Conservation (phyloP, 441 rosid species). For the Arabidopsis lyrata region DNA sequence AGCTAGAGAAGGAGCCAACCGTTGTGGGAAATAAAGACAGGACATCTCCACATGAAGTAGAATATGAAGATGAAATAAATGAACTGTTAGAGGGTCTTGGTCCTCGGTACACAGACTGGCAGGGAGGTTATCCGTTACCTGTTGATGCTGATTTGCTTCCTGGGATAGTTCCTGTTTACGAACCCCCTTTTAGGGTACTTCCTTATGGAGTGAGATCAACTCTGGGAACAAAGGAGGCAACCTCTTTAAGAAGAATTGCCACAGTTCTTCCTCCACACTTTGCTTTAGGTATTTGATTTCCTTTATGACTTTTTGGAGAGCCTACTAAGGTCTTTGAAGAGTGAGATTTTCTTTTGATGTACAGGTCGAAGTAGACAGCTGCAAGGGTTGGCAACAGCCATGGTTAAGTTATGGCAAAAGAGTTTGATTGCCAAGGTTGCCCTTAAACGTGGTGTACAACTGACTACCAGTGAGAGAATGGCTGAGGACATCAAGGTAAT, state of each 20-base stretch:
- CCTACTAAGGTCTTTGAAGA: slow-evolving; percentile 30
- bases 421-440: slow-evolving; percentile 88
- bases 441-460: slow-evolving; percentile 89
- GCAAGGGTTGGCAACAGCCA: slow-evolving; percentile 87
- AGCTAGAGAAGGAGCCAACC: slow-evolving; percentile 41
- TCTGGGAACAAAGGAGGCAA: slow-evolving; percentile 68
- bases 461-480: slow-evolving; percentile 98
- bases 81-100: slow-evolving; percentile 80
- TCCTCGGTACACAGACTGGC: slow-evolving; percentile 88
- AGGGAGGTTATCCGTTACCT: slow-evolving; percentile 81
- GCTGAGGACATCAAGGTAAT: slow-evolving; percentile 94
- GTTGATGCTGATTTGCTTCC: slow-evolving; percentile 97
- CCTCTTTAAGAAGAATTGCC: slow-evolving; percentile 80
- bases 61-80: slow-evolving; percentile 82
- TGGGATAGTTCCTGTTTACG: slow-evolving; percentile 75
- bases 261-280: slow-evolving; percentile 92
- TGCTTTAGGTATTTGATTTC: slow-evolving; percentile 49
- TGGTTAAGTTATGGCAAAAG: slow-evolving; percentile 82
- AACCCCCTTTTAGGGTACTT: slow-evolving; percentile 86
- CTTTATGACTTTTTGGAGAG: slow-evolving; percentile 15
- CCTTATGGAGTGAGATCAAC: slow-evolving; percentile 88
- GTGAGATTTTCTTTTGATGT: slow-evolving; percentile 36
- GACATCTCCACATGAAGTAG: slow-evolving; percentile 50
- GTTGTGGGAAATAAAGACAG: slow-evolving; percentile 44
- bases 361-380: slow-evolving; percentile 90